A percentile compares a stretch with the other conserved stretches of the same genome.
Conservation (phyloP, 2,329 filamentous ascomycete genomes). For the Colletotrichum sp. region DNA sequence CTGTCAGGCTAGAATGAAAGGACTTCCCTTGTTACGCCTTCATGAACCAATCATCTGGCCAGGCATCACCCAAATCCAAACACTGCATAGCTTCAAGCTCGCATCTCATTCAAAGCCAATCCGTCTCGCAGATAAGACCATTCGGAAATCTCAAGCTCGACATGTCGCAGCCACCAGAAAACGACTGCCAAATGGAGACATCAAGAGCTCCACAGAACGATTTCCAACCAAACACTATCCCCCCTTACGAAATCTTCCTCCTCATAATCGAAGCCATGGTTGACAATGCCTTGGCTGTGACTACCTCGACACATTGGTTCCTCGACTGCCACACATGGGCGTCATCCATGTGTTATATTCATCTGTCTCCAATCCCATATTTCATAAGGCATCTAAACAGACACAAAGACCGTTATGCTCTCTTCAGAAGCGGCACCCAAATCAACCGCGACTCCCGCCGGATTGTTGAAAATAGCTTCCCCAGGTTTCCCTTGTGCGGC, state of each 20-base stretch:
- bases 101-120: background rate
- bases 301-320: background rate
- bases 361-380: too few species aligned
- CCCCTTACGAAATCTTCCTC: background rate
- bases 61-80: background rate
- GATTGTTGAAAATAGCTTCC: background rate
- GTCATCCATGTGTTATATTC: background rate
- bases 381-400: background rate
- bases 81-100: background rate
- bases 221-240: background rate
- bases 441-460: background rate
- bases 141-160: background rate
- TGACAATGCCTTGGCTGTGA: background rate
- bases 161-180: background rate
- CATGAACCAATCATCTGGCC: fast-evolving
- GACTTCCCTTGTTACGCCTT: background rate
- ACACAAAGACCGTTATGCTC: background rate
- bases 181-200: background rate
- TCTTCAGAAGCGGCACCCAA: background rate
- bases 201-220: background rate
- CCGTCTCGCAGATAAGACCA: background rate
- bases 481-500: background rate
- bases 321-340: background rate
- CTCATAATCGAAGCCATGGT: background rate
- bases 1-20: background rate